A percentile compares a stretch with the other conserved stretches of the same genome.
Conservation (phyloP, 257 asterid species). For the Rhazya stricta region DNA sequence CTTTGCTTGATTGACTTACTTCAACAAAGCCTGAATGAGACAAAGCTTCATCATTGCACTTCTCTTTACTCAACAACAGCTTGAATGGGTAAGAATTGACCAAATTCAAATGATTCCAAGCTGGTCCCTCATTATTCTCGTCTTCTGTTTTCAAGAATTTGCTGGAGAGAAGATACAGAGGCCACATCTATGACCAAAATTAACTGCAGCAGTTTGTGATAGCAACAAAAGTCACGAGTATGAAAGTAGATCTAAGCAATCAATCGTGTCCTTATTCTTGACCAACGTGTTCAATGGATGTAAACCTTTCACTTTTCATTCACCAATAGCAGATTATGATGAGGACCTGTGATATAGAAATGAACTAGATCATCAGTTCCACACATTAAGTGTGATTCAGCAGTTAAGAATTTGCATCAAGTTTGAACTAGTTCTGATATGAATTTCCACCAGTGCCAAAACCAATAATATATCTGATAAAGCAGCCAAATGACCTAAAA, state of each 20-base stretch:
- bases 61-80: conserved; percentile 34
- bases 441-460: not conserved
- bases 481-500: not conserved
- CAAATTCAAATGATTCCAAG: conserved; percentile 33
- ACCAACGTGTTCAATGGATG: not conserved
- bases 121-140: conserved; percentile 39
- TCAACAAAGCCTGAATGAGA: conserved; percentile 40
- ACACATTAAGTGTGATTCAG: not conserved
- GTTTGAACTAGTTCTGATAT: not conserved
- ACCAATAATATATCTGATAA: not conserved
- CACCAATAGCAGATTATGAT: not conserved
- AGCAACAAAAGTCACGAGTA: not conserved
- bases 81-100: conserved; percentile 39
- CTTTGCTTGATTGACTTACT: conserved; percentile 38
- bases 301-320: not conserved
- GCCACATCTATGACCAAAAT: conserved; percentile 65
- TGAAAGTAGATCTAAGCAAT: not conserved
- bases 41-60: conserved; percentile 21
- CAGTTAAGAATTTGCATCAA: not conserved
- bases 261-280: conserved; percentile 3
- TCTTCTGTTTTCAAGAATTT: conserved; percentile 65
- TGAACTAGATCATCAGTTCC: not conserved
- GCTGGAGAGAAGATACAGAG: conserved; percentile 54
- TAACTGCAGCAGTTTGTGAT: conserved; percentile 5
- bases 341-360: not conserved